Percentiles rank a stretch among this genome's conserved stretches.
Conservation (phyloP, 78 protist genomes). For the Dictyostelium firmibasis region DNA sequence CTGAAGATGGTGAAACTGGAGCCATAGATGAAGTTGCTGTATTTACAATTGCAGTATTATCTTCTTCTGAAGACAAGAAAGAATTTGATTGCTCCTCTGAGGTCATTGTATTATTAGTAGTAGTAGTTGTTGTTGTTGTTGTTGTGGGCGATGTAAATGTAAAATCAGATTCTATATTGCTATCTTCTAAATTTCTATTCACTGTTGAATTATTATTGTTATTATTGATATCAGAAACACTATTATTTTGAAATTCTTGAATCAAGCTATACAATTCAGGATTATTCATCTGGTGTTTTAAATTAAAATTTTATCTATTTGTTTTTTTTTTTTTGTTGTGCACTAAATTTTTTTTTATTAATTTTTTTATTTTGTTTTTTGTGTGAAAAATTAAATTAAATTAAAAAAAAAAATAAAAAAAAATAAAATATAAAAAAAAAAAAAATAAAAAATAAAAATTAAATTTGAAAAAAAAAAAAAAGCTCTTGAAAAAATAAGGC, state of each 20-base stretch:
- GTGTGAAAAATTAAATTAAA: not conserved
- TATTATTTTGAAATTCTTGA: constrained; percentile 16
- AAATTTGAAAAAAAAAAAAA: too few relatives aligned
- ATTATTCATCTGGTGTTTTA: not conserved
- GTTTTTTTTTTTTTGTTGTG: not conserved
- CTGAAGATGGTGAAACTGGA: not conserved
- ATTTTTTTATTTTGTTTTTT: not conserved
- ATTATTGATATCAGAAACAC: not conserved
- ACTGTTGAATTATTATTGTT: not conserved
- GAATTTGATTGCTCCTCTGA: not conserved
- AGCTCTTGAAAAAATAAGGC: not conserved
- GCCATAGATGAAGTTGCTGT: not conserved
- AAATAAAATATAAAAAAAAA: not conserved
- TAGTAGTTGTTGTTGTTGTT: not conserved
- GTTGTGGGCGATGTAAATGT: not conserved
- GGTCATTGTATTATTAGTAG: not conserved
- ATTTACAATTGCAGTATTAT: not conserved
- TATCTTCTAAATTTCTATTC: not conserved
- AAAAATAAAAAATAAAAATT: not conserved
- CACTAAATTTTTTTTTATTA: not conserved
- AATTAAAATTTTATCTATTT: not conserved
- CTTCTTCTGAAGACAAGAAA: not conserved
- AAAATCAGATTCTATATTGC: not conserved
- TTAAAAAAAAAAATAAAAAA: not conserved
- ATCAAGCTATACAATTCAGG: not conserved